Evolutionary conservation across 306 rosid species (phyloP).

Genomic region (Castanospermum australe): DNA sequence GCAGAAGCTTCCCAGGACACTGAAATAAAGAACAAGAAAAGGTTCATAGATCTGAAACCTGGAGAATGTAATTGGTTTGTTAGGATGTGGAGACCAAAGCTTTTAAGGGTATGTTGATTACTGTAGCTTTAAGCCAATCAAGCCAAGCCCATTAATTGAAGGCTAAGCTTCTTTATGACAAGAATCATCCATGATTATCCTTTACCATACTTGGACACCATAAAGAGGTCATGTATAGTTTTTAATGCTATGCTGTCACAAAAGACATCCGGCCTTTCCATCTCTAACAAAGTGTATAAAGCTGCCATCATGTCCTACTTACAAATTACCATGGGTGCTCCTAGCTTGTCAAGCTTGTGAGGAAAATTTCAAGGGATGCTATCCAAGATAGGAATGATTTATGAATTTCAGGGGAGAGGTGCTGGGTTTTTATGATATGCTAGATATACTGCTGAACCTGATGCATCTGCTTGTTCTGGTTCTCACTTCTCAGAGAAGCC

Average conservation of each 20-base stretch:
- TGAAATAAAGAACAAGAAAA: constrained; percentile 45
- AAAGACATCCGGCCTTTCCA: not conserved
- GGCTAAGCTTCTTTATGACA: constrained; percentile 29
- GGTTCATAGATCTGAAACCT: constrained; percentile 38
- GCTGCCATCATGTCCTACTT: not conserved
- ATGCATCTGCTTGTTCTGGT: constrained; percentile 30
- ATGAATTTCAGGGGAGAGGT: constrained; percentile 19
- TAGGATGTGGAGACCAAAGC: constrained; percentile 60
- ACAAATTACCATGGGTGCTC: not conserved
- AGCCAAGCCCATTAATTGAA: constrained; percentile 16
- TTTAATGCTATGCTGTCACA: constrained; percentile 5
- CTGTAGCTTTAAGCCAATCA: constrained; percentile 17
- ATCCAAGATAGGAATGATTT: constrained; percentile 7
- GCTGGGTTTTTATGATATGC: not conserved
- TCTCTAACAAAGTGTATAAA: constrained; percentile 19
- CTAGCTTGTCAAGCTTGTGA: not conserved
- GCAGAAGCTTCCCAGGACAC: constrained; percentile 35
- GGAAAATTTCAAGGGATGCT: not conserved
- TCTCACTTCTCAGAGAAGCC: constrained; percentile 11
- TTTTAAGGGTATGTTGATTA: constrained; percentile 54
- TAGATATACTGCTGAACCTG: not conserved
- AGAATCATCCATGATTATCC: constrained; percentile 20
- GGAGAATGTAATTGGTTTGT: constrained; percentile 60
- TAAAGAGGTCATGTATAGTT: constrained; percentile 2
- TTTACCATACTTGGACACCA: not conserved